Conservation (phyloP, 2,329 filamentous ascomycete species). For the Ceratocystis destructans region DNA sequence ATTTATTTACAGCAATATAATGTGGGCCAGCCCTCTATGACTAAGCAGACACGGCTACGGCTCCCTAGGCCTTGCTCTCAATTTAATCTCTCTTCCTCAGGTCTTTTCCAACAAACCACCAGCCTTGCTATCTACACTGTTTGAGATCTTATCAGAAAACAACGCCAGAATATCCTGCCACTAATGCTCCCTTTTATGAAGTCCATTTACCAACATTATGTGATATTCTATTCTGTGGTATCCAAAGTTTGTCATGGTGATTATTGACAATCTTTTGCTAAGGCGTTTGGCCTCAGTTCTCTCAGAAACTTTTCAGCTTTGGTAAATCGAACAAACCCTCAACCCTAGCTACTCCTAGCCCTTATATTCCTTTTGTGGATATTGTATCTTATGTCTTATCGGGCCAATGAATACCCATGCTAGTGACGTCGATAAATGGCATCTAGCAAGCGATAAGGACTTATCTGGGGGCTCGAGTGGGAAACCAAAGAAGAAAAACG, state of each 20-base stretch:
- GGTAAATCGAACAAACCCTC: slow-evolving; percentile 5
- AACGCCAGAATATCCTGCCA: too few relatives aligned
- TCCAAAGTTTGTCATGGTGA: not conserved
- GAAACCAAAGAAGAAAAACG: not conserved
- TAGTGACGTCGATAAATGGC: slow-evolving; percentile 18
- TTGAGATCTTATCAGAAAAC: too few relatives aligned
- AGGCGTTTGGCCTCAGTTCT: not conserved
- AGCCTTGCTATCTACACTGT: too few relatives aligned
- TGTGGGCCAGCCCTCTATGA: not conserved
- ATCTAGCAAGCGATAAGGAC: not conserved
- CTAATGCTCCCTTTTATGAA: too few relatives aligned
- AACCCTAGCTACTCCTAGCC: slow-evolving; percentile 15
- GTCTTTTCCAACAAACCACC: too few relatives aligned
- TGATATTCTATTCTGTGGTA: not conserved
- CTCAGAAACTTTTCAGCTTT: too few relatives aligned
- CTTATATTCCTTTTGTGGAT: slow-evolving; percentile 7
- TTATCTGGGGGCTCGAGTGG: not conserved
- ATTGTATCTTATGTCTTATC: slow-evolving; percentile 14
- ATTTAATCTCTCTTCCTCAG: too few relatives aligned
- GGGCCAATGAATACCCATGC: slow-evolving; percentile 8
- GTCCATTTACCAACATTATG: too few relatives aligned
- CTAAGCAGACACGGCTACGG: not conserved
- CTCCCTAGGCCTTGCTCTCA: not conserved
- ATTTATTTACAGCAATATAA: not conserved
- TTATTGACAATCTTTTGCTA: not conserved